A percentile compares a stretch with the other conserved stretches of the same genome.
These are phyloP conservation scores for Gymnopilus junonius DNA, from an alignment of 768 basidiomycete genomes.

Conservation along the genomic window DNA sequence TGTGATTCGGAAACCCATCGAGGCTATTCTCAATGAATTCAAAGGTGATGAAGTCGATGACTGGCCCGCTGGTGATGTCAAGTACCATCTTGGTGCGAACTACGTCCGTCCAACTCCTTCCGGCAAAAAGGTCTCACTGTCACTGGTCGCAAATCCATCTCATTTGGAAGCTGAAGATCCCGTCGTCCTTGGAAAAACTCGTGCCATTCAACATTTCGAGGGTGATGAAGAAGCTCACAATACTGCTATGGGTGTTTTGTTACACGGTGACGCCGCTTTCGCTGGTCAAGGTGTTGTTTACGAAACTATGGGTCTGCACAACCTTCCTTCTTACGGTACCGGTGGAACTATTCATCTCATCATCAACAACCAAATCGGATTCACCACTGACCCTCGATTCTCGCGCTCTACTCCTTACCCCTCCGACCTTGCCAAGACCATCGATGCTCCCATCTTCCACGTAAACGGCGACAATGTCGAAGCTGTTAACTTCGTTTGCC, in stretches of 20 bases:
- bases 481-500: conserved; percentile 98
- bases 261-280: conserved; percentile 98
- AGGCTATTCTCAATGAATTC: conserved; percentile 98
- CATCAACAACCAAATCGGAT: conserved; percentile 99
- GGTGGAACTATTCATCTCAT: conserved; percentile 98
- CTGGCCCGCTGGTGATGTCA: conserved; percentile 94
- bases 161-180: conserved; percentile 98
- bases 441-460: conserved; percentile 98
- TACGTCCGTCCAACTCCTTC: conserved; percentile 97
- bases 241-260: conserved; percentile 92
- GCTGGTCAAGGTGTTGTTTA: conserved; percentile 98
- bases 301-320: conserved; percentile 99
- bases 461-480: conserved; percentile 99
- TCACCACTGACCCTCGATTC: conserved; percentile 98
- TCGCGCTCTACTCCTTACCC: conserved; percentile 97
- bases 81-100: conserved; percentile 99
- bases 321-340: conserved; percentile 92
- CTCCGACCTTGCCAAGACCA: conserved; percentile 97
- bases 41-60: conserved; percentile 71
- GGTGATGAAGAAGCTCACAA: conserved; percentile 78
- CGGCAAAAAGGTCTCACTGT: conserved; percentile 96
- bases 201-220: conserved; percentile 94
- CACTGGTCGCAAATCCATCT: conserved; percentile 97
- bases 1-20: conserved; percentile 97
- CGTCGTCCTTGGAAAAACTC: conserved; percentile 99